Conservation (phyloP, 768 basidiomycete species). For the Mycena maculata region DNA sequence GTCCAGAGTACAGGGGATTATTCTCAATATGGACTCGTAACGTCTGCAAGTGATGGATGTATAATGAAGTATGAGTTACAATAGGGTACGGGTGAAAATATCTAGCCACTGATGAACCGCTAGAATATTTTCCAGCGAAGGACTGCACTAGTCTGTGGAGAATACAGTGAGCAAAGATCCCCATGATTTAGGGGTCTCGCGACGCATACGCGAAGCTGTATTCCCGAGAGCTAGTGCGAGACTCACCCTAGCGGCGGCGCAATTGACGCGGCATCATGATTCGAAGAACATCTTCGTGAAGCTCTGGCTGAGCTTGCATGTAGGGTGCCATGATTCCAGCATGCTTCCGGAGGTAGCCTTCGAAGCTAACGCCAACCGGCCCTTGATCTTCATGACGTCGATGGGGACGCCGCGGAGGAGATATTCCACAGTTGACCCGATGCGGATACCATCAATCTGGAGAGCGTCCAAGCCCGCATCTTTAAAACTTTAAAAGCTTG, state of each 20-base stretch:
- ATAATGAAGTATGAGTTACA: background rate
- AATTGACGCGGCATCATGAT: constrained; percentile 16
- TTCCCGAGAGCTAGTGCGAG: constrained; percentile 14
- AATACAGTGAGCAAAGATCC: constrained; percentile 26
- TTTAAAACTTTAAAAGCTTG: constrained; percentile 12
- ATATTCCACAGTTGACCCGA: constrained; percentile 50
- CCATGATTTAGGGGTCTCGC: constrained; percentile 22
- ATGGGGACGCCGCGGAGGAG: constrained; percentile 50
- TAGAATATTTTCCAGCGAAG: background rate
- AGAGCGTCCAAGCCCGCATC: constrained; percentile 18
- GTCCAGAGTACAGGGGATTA: no score
- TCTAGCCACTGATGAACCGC: background rate
- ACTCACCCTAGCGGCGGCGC: background rate
- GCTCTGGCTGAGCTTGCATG: constrained; percentile 38
- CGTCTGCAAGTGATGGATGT: background rate
- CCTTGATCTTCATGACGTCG: constrained; percentile 50
- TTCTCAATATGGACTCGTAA: constrained; percentile 2
- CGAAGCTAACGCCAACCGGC: constrained; percentile 51
- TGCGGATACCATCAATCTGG: constrained; percentile 44
- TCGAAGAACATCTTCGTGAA: constrained; percentile 21
- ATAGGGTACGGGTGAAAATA: background rate
- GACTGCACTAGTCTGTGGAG: constrained; percentile 9
- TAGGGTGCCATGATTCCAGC: constrained; percentile 44
- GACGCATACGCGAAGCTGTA: constrained; percentile 23
- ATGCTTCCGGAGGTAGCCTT: constrained; percentile 42